phyloP scores from a whole-genome alignment of 2,329 filamentous ascomycete genomes.

The Ceratocystis destructans region DNA sequence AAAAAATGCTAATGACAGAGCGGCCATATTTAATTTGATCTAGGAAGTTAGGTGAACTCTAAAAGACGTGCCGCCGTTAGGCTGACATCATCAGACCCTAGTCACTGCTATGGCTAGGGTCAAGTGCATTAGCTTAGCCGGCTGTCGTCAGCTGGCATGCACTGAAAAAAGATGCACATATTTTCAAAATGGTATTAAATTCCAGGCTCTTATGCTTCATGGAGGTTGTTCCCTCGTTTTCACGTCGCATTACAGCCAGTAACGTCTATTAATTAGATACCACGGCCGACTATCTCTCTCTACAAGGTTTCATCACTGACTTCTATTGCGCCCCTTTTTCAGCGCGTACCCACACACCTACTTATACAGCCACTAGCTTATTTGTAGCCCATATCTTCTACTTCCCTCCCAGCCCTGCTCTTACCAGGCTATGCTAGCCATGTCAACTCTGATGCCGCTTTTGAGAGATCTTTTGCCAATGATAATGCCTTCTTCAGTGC shows the following conservation, averaged over 20 bases:
- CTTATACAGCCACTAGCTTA: too few species aligned
- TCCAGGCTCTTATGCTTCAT: background rate
- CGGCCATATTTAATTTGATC: too few species aligned
- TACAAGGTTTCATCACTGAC: too few species aligned
- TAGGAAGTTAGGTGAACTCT: too few species aligned
- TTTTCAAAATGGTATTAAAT: background rate
- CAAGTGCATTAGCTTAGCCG: background rate
- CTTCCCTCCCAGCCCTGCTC: background rate
- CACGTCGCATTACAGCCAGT: background rate
- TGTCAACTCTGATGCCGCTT: conserved; percentile 42
- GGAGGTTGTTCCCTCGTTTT: conserved; percentile 12
- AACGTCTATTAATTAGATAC: background rate
- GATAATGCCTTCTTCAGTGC: conserved; percentile 44
- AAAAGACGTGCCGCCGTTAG: background rate
- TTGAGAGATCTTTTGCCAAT: conserved; percentile 46
- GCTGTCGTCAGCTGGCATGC: background rate
- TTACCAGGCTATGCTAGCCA: conserved; percentile 32
- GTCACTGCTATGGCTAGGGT: background rate
- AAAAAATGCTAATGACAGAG: too few species aligned
- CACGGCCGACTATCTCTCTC: background rate
- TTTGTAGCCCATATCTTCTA: background rate
- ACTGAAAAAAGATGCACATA: background rate
- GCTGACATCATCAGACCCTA: background rate
- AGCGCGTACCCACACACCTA: too few species aligned
- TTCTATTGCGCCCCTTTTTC: too few species aligned